Percentiles rank a stretch among this genome's conserved stretches.
Conservation (phyloP, 2,329 filamentous ascomycete genomes). For the Colletotrichum sansevieriae region DNA sequence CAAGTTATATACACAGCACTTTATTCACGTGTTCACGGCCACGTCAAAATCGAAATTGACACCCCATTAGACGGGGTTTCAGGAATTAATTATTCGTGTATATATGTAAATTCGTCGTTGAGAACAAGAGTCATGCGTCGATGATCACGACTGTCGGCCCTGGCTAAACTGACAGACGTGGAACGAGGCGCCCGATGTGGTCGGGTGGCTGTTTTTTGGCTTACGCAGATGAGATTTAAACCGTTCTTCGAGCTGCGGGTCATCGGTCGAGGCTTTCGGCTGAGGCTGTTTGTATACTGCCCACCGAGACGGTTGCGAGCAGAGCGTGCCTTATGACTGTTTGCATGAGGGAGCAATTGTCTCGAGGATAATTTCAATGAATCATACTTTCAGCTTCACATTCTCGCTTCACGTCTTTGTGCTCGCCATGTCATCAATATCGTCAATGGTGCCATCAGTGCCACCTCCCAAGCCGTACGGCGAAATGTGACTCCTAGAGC, state of each 20-base stretch:
- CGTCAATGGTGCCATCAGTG: background rate
- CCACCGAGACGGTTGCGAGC: background rate
- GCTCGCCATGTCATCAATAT: background rate
- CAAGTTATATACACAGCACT: background rate
- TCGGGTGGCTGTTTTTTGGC: constrained; percentile 15
- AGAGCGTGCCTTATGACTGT: background rate
- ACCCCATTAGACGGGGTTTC: too few species aligned
- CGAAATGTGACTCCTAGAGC: constrained; percentile 55
- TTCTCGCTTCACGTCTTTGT: background rate
- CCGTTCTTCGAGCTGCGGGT: background rate
- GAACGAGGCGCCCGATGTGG: background rate
- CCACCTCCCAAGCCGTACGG: constrained; percentile 42
- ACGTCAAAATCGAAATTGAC: too few species aligned
- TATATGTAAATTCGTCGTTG: too few species aligned
- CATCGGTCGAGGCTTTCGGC: constrained; percentile 3
- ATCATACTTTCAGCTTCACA: too few species aligned
- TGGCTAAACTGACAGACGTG: too few species aligned
- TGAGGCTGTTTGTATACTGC: background rate
- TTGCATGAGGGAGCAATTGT: background rate
- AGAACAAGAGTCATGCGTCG: too few species aligned
- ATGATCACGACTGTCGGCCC: too few species aligned
- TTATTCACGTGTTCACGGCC: background rate
- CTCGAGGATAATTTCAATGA: too few species aligned
- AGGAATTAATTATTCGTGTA: too few species aligned
- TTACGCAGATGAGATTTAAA: background rate